These are phyloP conservation scores for Epichloe uncinata DNA, from an alignment of 2,329 filamentous ascomycete species.

Conservation along the genomic window DNA sequence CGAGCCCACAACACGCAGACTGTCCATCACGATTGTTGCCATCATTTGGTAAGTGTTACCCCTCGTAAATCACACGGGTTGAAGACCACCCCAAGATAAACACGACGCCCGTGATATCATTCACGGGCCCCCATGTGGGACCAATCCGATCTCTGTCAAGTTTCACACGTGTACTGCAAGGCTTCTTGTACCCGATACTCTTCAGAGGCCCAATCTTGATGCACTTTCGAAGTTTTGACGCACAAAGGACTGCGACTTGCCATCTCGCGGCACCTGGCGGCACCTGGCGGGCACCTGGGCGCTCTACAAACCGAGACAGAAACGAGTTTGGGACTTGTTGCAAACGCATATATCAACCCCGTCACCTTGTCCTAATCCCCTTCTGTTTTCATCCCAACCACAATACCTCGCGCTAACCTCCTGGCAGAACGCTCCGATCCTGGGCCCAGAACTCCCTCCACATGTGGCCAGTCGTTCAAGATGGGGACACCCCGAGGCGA, in stretches of 20 bases:
- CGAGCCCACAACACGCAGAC: neutral
- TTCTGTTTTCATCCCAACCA: neutral
- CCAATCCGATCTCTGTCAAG: neutral
- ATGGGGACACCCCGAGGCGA: neutral
- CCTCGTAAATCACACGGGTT: neutral
- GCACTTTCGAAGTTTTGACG: neutral
- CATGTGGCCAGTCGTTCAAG: neutral
- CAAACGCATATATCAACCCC: neutral
- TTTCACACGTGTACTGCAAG: neutral
- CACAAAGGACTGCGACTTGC: neutral
- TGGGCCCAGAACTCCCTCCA: neutral
- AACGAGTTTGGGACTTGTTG: neutral
- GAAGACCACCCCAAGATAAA: neutral
- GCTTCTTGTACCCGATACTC: neutral
- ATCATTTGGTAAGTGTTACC: neutral
- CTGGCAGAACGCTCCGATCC: neutral
- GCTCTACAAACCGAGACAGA: neutral
- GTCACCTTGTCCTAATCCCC: neutral
- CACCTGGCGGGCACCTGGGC: neutral
- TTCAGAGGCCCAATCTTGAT: neutral
- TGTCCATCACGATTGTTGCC: neutral
- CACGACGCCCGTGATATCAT: neutral
- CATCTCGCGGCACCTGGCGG: neutral
- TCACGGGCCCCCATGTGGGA: neutral
- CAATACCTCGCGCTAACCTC: neutral